Conservation (phyloP, 208 protist genomes). For the Trypanosoma conorhini region DNA sequence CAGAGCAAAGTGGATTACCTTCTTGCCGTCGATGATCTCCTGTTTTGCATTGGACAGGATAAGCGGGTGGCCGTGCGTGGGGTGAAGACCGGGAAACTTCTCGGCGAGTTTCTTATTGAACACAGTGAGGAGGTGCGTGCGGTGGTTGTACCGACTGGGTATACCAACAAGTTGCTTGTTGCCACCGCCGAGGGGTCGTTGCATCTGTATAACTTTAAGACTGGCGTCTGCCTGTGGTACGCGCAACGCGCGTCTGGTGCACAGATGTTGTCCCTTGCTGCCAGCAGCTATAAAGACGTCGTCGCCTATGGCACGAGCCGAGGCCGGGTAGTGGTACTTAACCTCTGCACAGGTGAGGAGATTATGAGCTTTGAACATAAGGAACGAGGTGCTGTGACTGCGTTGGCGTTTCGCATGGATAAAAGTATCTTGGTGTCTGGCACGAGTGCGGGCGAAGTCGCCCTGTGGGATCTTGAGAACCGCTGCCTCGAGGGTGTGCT, state of each 20-base stretch:
- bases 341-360: constrained; percentile 61
- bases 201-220: constrained; percentile 90
- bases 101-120: constrained; percentile 65
- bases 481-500: constrained; percentile 83
- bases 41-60: constrained; percentile 77
- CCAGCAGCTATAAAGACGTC: constrained; percentile 82
- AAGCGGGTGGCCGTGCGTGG: constrained; percentile 73
- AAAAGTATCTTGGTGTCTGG: constrained; percentile 74
- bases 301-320: constrained; percentile 78
- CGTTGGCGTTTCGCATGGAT: constrained; percentile 83
- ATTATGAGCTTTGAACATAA: constrained; percentile 75
- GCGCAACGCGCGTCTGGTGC: constrained; percentile 18
- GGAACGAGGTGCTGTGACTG: constrained; percentile 64
- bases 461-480: constrained; percentile 84
- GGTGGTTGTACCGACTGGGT: constrained; percentile 56
- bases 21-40: constrained; percentile 75
- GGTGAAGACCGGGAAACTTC: constrained; percentile 59
- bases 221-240: constrained; percentile 73
- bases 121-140: constrained; percentile 58
- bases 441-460: constrained; percentile 77
- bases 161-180: constrained; percentile 88
- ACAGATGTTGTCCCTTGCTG: constrained; percentile 57
- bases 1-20: constrained; percentile 51
- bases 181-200: constrained; percentile 74
- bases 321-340: constrained; percentile 69